phyloP scores from a whole-genome alignment of 306 rosid genomes.

The Acacia confusa region DNA sequence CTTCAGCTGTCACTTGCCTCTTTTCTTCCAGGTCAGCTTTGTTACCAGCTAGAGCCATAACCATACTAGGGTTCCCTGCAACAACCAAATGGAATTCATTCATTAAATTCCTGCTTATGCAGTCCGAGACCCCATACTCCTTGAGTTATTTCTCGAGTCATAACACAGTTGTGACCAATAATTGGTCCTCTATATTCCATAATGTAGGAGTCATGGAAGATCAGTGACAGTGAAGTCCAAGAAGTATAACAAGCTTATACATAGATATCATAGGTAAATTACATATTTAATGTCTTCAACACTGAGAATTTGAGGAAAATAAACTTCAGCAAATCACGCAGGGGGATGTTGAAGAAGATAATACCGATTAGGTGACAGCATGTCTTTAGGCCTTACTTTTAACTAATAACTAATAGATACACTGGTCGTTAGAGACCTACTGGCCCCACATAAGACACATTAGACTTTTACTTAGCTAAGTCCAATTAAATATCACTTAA shows the following conservation, averaged over 20 bases:
- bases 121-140: conserved; percentile 8
- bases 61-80: conserved; percentile 67
- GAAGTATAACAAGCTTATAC: neutral
- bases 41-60: conserved; percentile 64
- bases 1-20: conserved; percentile 59
- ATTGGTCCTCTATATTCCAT: conserved; percentile 4
- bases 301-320: neutral
- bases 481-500: neutral
- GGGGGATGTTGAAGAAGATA: neutral
- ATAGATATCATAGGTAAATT: conserved; percentile 8
- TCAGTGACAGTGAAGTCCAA: neutral
- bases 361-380: neutral
- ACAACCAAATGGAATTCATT: conserved; percentile 24
- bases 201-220: neutral
- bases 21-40: conserved; percentile 65
- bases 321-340: neutral
- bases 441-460: neutral
- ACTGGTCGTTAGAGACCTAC: neutral
- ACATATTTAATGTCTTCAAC: neutral
- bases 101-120: conserved; percentile 26
- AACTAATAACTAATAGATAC: neutral
- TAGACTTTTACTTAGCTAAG: neutral
- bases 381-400: neutral
- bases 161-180: neutral
- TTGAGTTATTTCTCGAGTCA: conserved; percentile 7